Base-by-base conservation (phyloP, 78 protist genomes). In the Planoprotostelium fungivorum region DNA sequence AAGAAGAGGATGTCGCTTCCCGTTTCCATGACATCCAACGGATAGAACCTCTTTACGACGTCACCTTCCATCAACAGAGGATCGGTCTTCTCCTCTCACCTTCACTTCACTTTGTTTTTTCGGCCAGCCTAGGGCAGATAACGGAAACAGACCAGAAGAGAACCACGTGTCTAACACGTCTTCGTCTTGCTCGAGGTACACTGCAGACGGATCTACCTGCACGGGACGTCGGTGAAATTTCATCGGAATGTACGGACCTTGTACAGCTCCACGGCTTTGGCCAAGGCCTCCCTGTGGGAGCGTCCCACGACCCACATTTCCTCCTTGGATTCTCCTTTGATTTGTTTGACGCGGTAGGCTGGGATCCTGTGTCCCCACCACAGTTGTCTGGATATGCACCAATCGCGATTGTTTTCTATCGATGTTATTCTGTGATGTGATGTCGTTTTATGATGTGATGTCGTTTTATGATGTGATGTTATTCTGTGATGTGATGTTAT, bases 311-410 rank as follows among this genome's bases (percentile, higher is more conserved):
- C 93, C 96, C 96, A 94, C 83, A 37, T 51, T 37, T 93, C 96
- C 29, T 84, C 89, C 34, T 86, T 36, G 29, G 38, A 37, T 38
- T 28, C 87, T 39, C 0, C 29, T 28, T 0, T 28, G 1, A 35
- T 63, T 0, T 35, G 88, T 87, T 0, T 73, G 29, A 94, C 92
- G 29, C 37, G 83, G 88, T 94, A 99, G 0, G 99, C 99, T 1
- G 99, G 99, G 37, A 99, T 98, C 83, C 98, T 98, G 96, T 99
- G 99, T 36, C 99, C 99, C 99, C 99, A 99, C 99, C 99, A 99
- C 35, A 99, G 94, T 93, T 99, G 99, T 1, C 99, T 91, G 0
- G 99, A 97, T 63, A 99, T 90, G 93, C 99, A 98, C 99, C 99
- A 98, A n/a, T 96, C 99, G 36, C 88, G 91, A 83, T 95, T 94